Percentiles rank a stretch among this genome's conserved stretches.
Evolutionary conservation across 192 early-diverging fungal genomes (phyloP).

Genomic region (Physocladia obscura): DNA sequence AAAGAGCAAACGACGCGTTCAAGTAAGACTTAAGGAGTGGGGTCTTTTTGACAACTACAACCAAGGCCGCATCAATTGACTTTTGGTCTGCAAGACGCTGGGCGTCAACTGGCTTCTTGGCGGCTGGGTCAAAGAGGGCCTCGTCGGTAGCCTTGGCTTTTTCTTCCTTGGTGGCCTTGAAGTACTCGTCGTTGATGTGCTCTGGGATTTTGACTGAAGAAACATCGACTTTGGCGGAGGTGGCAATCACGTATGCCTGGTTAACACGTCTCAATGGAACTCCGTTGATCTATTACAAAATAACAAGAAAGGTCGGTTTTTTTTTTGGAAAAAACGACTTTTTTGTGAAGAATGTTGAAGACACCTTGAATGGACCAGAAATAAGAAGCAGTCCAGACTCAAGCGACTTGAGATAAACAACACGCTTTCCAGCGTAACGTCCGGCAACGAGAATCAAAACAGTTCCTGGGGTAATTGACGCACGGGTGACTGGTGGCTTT

Average conservation of each 20-base stretch:
- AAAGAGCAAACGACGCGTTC: conserved; percentile 80
- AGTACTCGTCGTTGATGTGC: conserved; percentile 93
- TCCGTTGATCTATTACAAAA: conserved; percentile 96
- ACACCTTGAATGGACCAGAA: conserved; percentile 88
- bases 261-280: conserved; percentile 96
- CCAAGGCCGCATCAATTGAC: conserved; percentile 79
- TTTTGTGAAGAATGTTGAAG: background rate
- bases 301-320: no score
- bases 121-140: conserved; percentile 79
- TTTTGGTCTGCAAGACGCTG: conserved; percentile 88
- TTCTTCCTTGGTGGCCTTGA: conserved; percentile 74
- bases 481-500: conserved; percentile 74
- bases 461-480: conserved; percentile 94
- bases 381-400: conserved; percentile 91
- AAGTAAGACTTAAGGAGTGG: conserved; percentile 90
- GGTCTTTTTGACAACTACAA: conserved; percentile 78
- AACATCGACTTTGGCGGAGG: conserved; percentile 97
- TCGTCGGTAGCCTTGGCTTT: conserved; percentile 81
- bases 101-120: conserved; percentile 74
- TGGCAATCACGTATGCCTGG: conserved; percentile 99
- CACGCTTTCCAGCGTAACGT: conserved; percentile 96
- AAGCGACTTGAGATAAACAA: conserved; percentile 98
- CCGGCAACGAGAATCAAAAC: conserved; percentile 94
- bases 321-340: no score
- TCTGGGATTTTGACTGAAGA: conserved; percentile 70